Evolutionary conservation across 208 protist species (phyloP).

Genomic region (Vickermania spadyakhi): DNA sequence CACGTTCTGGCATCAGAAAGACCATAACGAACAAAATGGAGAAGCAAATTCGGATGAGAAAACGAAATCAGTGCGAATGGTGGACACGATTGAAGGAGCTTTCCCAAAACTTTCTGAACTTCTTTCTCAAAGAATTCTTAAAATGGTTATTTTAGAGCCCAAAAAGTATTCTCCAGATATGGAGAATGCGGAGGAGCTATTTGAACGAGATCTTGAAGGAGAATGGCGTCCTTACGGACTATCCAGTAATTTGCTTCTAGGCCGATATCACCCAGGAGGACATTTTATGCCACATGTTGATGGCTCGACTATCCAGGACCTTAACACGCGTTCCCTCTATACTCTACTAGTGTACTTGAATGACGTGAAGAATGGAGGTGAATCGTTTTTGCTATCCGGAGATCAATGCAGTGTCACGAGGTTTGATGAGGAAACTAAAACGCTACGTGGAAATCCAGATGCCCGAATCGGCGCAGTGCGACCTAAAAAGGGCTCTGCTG

Average conservation of each 20-base stretch:
- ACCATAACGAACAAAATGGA: slow-evolving; percentile 24
- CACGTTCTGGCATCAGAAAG: slow-evolving; percentile 66
- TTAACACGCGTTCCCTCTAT: slow-evolving; percentile 85
- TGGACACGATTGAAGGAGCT: slow-evolving; percentile 82
- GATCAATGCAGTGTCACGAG: slow-evolving; percentile 66
- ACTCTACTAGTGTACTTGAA: slow-evolving; percentile 89
- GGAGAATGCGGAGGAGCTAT: slow-evolving; percentile 45
- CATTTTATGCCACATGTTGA: slow-evolving; percentile 91
- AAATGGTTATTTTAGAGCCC: slow-evolving; percentile 36
- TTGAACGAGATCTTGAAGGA: slow-evolving; percentile 68
- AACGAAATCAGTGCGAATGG: slow-evolving; percentile 55
- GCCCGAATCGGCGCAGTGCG: slow-evolving; percentile 43
- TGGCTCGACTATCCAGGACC: slow-evolving; percentile 75
- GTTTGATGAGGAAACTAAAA: slow-evolving; percentile 31
- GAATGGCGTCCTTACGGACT: slow-evolving; percentile 68
- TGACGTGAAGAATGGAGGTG: slow-evolving; percentile 59
- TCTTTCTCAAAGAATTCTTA: slow-evolving; percentile 59
- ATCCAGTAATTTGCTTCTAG: slow-evolving; percentile 70
- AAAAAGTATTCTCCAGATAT: slow-evolving; percentile 54
- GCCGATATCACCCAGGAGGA: slow-evolving; percentile 67
- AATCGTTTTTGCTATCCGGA: slow-evolving; percentile 66
- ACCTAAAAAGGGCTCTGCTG: slow-evolving; percentile 59
- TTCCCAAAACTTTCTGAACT: slow-evolving; percentile 43
- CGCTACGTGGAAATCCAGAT: slow-evolving; percentile 31
- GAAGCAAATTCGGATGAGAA: slow-evolving; percentile 22